Evolutionary conservation across 2,329 filamentous ascomycete genomes (phyloP).

Genomic region (Pseudogymnoascus destructans): DNA sequence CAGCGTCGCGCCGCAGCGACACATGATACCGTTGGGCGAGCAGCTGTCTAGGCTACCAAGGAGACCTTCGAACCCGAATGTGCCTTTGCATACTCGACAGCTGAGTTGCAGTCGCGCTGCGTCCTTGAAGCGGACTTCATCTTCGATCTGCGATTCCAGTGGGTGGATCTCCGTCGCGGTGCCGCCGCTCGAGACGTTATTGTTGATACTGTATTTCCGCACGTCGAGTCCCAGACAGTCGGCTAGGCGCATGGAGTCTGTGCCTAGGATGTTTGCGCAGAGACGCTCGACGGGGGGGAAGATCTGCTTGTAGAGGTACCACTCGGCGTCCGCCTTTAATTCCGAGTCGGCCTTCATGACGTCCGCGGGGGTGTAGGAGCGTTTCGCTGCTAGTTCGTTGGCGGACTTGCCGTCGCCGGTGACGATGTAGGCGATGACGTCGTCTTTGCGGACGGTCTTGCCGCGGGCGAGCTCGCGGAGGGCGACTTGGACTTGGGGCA

Average conservation of each 20-base stretch:
- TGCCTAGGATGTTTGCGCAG: conserved; percentile 88
- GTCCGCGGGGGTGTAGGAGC: conserved; percentile 77
- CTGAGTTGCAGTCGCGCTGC: conserved; percentile 64
- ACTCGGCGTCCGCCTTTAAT: conserved; percentile 84
- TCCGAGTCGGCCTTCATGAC: conserved; percentile 63
- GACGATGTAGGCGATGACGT: conserved; percentile 93
- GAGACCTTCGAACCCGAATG: conserved; percentile 66
- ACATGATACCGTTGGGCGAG: conserved; percentile 62
- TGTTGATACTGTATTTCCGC: conserved; percentile 67
- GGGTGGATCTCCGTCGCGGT: conserved; percentile 68
- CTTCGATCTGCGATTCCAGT: conserved; percentile 86
- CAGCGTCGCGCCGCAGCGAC: conserved; percentile 51
- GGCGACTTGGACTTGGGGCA: conserved; percentile 96
- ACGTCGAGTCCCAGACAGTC: conserved; percentile 90
- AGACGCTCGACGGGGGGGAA: conserved; percentile 95
- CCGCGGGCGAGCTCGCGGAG: conserved; percentile 76
- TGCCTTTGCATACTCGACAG: conserved; percentile 67
- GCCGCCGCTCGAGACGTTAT: conserved; percentile 35
- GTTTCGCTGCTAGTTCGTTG: conserved; percentile 66
- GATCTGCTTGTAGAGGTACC: conserved; percentile 96
- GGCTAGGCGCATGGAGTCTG: conserved; percentile 76
- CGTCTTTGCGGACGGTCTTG: conserved; percentile 79
- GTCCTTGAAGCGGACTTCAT: conserved; percentile 76
- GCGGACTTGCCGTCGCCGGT: conserved; percentile 53
- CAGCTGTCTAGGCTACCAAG: conserved; percentile 43